phyloP scores from a whole-genome alignment of 2,329 filamentous ascomycete genomes.

The Aureobasidium uvarum region DNA sequence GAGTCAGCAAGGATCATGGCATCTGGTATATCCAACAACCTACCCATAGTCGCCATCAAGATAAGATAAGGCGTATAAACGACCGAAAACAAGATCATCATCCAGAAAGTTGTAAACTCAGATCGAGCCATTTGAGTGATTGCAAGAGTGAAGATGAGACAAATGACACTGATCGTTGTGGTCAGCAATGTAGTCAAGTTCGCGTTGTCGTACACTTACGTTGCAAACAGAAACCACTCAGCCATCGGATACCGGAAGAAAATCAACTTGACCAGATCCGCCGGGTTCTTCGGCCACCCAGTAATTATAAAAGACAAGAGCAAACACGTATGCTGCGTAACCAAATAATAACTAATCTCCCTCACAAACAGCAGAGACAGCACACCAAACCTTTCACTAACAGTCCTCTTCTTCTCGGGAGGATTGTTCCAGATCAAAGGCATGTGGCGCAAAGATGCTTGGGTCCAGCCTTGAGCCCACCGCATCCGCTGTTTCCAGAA shows the following conservation, averaged over 20 bases:
- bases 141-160: constrained; percentile 47
- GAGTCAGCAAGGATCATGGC: neutral
- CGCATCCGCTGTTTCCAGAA: constrained; percentile 54
- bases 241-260: constrained; percentile 52
- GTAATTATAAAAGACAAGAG: constrained; percentile 48
- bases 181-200: constrained; percentile 35
- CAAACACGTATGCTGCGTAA: constrained; percentile 51
- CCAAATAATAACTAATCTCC: constrained; percentile 50
- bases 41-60: constrained; percentile 46
- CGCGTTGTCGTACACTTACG: constrained; percentile 13
- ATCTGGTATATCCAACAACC: neutral
- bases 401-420: constrained; percentile 40
- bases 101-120: constrained; percentile 46
- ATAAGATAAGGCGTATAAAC: constrained; percentile 48
- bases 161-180: constrained; percentile 36
- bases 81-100: constrained; percentile 46
- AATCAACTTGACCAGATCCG: constrained; percentile 43
- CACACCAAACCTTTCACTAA: constrained; percentile 46
- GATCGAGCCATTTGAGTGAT: constrained; percentile 49
- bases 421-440: constrained; percentile 46
- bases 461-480: constrained; percentile 53
- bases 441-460: constrained; percentile 48
- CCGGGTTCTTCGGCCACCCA: constrained; percentile 44
- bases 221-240: constrained; percentile 45
- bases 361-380: constrained; percentile 48